These are phyloP conservation scores for Lachnellula arida DNA, from an alignment of 2,329 filamentous ascomycete species.

Conservation along the genomic window DNA sequence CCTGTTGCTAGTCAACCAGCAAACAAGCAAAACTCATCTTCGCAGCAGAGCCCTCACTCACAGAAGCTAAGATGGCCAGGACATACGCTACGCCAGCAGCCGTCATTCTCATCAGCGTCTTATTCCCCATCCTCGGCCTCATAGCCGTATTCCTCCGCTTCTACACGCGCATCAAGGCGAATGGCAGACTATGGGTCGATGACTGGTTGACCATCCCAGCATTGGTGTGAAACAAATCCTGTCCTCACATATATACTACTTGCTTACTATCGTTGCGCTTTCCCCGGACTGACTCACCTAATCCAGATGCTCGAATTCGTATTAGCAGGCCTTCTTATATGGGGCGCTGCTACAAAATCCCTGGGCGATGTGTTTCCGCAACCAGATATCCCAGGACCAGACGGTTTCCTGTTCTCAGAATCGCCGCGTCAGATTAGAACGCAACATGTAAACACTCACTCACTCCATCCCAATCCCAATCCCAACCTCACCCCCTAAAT, in stretches of 20 bases:
- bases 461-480: too few species aligned
- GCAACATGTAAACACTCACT: too few species aligned
- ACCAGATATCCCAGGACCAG: background rate
- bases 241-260: background rate
- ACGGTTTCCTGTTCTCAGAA: background rate
- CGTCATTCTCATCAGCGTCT: background rate
- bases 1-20: too few species aligned
- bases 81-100: constrained; percentile 1
- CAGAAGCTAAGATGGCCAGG: background rate
- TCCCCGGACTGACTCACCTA: background rate
- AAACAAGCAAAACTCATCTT: too few species aligned
- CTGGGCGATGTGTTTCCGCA: background rate
- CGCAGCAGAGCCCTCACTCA: background rate
- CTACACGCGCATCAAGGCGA: background rate
- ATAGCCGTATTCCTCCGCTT: background rate
- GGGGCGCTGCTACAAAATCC: background rate
- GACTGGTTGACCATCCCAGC: constrained; percentile 1
- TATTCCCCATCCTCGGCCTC: background rate
- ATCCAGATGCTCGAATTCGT: background rate
- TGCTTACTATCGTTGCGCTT: too few species aligned
- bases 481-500: too few species aligned
- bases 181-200: background rate
- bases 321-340: constrained; percentile 1
- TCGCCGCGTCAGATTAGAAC: background rate
- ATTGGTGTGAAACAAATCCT: background rate